Base-by-base conservation (phyloP, 2,329 filamentous ascomycete genomes). In the Penicillium sp. region DNA sequence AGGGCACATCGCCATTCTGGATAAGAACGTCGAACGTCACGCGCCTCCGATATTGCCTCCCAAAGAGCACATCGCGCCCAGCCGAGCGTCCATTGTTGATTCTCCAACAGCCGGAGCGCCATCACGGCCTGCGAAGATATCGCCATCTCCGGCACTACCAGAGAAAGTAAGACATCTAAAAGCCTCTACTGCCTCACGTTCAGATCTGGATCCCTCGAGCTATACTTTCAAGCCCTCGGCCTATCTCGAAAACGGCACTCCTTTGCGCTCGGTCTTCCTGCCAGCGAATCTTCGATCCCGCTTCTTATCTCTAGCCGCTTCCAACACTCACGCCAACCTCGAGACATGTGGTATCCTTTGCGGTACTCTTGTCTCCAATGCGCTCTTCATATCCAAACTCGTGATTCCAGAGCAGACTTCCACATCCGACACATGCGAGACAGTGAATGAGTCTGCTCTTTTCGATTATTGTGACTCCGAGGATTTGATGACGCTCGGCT, bases 331-430 rank as follows among this genome's bases (percentile, higher is more conserved):
- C 29, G 80, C 80, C 3, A 95, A 95, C 34, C 81, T 97, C 16
- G 94, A 99, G 75, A 97, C 94, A 62, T 97, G 94, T 69, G 94
- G 93, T 34, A 93, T 99, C 61, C 81, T 99, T 10, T 96, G 91
- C 67, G 94, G 93, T 7, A 93, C 90, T 1, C 80, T 92, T 1
- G 89, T 96, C 66, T 93, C 92, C 62, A 97, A 97, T 69, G 94
- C 94, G 0, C 80, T 99, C 3, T 97, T 97, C 75, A 86, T 99
- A 55, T 90, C 88, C 5, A 86, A 88, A 52, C 82, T 99, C 5
- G 82, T 99, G 23, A 92, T 99, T 19, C 94, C 94, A 0, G 89
- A 96, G 67, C 94, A 99, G 71, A 88, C 85, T 49, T 88, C 88
- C 66, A 97, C 93, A 0, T 86, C 88, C 2, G 93, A 99, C 68